Percentiles rank a stretch among this genome's conserved stretches.
Conservation (phyloP, 2,329 filamentous ascomycete species). For the Epicoccum nigrum region DNA sequence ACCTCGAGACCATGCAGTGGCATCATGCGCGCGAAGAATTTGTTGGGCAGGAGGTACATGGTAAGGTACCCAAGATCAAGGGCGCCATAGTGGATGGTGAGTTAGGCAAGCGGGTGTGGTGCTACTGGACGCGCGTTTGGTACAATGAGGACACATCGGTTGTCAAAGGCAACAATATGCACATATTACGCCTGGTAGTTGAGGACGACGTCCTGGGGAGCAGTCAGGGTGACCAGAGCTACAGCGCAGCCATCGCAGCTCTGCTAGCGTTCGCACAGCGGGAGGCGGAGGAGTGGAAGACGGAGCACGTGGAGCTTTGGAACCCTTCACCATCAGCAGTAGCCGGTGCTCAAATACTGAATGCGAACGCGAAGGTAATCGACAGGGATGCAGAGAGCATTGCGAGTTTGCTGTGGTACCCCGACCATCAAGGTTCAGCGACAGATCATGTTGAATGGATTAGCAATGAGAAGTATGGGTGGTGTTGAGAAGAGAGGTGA, state of each 20-base stretch:
- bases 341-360: constrained; percentile 52
- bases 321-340: constrained; percentile 68
- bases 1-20: constrained; percentile 73
- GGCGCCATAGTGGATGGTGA: constrained; percentile 69
- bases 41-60: constrained; percentile 69
- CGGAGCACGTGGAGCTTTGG: constrained; percentile 78
- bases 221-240: constrained; percentile 13
- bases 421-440: constrained; percentile 49
- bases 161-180: constrained; percentile 68
- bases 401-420: constrained; percentile 73
- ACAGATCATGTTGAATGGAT: constrained; percentile 70
- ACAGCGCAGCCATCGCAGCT: constrained; percentile 58
- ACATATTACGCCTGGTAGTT: constrained; percentile 72
- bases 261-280: constrained; percentile 70
- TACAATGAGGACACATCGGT: constrained; percentile 60
- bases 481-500: constrained; percentile 61
- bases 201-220: constrained; percentile 57
- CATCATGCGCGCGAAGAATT: constrained; percentile 83
- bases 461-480: constrained; percentile 77
- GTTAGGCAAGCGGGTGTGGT: constrained; percentile 69
- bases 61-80: constrained; percentile 64
- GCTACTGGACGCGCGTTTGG: constrained; percentile 73
- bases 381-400: constrained; percentile 71
- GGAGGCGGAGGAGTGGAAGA: constrained; percentile 74
- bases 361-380: constrained; percentile 57